Conservation (phyloP, 176 grass and related monocot genomes). For the Oryza australiensis region DNA sequence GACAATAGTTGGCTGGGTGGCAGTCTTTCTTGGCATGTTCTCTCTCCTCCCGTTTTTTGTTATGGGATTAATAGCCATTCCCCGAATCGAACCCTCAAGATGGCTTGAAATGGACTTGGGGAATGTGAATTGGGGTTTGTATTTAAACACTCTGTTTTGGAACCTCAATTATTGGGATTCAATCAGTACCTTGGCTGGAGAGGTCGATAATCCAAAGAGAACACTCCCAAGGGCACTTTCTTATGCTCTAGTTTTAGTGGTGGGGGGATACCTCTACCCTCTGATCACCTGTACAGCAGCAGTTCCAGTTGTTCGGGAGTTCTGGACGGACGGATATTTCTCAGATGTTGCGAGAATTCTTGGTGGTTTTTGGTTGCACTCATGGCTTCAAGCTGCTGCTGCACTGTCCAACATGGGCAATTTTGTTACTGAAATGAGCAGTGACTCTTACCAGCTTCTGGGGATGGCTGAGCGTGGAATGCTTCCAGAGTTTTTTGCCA, state of each 20-base stretch:
- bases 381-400: conserved; percentile 66
- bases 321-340: conserved; percentile 87
- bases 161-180: conserved; percentile 99
- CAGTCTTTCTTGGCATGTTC: conserved; percentile 75
- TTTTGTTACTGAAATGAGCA: conserved; percentile 91
- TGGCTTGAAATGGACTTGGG: conserved; percentile 61
- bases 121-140: conserved; percentile 78
- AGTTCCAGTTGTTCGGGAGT: conserved; percentile 58
- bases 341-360: conserved; percentile 61
- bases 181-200: conserved; percentile 85
- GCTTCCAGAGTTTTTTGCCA: conserved; percentile 71
- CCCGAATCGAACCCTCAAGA: conserved; percentile 58
- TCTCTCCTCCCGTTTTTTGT: conserved; percentile 77
- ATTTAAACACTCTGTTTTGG: conserved; percentile 93
- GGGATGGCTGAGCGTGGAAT: conserved; percentile 86
- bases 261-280: conserved; percentile 74
- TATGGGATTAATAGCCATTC: conserved; percentile 81
- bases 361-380: conserved; percentile 69
- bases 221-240: conserved; percentile 76
- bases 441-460: conserved; percentile 80
- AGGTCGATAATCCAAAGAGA: conserved; percentile 77
- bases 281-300: conserved; percentile 74
- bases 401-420: conserved; percentile 93
- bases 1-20: conserved; percentile 76
- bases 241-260: conserved; percentile 75